Percentiles rank a stretch among this genome's conserved stretches.
These are phyloP conservation scores for Gynostemma pentaphyllum DNA, from an alignment of 306 rosid species.

Conservation along the genomic window DNA sequence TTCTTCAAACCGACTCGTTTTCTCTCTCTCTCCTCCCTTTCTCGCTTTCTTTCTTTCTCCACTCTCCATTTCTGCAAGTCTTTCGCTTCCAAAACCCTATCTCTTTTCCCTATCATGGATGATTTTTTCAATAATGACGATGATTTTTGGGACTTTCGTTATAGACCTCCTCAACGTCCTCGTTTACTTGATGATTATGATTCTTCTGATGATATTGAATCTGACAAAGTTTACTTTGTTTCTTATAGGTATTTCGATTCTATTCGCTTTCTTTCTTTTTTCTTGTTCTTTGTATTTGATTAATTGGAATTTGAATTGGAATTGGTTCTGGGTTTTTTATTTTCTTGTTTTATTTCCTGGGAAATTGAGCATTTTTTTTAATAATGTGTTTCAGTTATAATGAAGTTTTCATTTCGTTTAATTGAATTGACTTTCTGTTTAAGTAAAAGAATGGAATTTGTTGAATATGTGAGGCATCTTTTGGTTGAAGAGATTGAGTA, in stretches of 20 bases:
- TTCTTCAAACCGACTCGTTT: slow-evolving; percentile 37
- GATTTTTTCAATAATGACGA: slow-evolving; percentile 17
- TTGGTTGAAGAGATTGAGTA: background rate
- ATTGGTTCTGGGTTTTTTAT: background rate
- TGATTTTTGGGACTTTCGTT: slow-evolving; percentile 32
- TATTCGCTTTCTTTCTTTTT: background rate
- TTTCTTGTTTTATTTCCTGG: background rate
- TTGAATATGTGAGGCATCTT: background rate
- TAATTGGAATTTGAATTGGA: background rate
- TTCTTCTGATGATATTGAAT: slow-evolving; percentile 11
- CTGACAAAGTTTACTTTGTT: slow-evolving; percentile 45
- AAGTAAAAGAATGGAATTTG: too few species aligned
- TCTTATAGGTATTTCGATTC: slow-evolving; percentile 52
- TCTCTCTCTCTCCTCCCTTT: slow-evolving; percentile 31
- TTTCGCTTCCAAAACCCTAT: slow-evolving; percentile 45
- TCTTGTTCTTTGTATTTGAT: background rate
- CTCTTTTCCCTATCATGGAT: slow-evolving; percentile 54
- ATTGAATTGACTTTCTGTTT: too few species aligned
- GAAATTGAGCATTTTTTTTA: too few species aligned
- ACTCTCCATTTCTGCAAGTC: slow-evolving; percentile 59
- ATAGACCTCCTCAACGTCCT: slow-evolving; percentile 34
- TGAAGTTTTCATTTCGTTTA: too few species aligned
- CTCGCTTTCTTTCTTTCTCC: slow-evolving; percentile 32
- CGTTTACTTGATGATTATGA: slow-evolving; percentile 36
- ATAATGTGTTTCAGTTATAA: too few species aligned